Conservation (phyloP, 768 basidiomycete genomes). For the Collybia nuda region DNA sequence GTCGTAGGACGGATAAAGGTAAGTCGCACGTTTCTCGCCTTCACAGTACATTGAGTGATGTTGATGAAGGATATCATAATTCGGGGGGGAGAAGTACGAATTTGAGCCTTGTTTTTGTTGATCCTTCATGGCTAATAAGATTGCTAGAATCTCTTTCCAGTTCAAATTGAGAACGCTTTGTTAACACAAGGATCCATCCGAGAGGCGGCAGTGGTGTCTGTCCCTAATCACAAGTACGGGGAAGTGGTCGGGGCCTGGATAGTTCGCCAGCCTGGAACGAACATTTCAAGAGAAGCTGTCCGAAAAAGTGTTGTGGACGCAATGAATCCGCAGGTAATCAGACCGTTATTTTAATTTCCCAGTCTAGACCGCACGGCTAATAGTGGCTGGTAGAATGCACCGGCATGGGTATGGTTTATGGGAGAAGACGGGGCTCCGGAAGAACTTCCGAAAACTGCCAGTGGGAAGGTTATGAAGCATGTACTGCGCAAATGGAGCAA, state of each 20-base stretch:
- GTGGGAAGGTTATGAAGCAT: constrained; percentile 87
- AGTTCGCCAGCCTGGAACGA: constrained; percentile 43
- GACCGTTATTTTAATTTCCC: no score
- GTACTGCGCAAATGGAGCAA: constrained; percentile 69
- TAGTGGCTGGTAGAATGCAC: constrained; percentile 57
- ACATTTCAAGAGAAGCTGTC: constrained; percentile 50
- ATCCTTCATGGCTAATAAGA: not conserved
- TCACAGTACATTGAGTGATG: not conserved
- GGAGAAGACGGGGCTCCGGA: constrained; percentile 58
- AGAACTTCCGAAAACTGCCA: constrained; percentile 82
- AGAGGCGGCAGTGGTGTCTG: constrained; percentile 74
- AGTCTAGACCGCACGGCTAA: constrained; percentile 1
- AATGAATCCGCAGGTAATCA: constrained; percentile 78
- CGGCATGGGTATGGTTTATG: constrained; percentile 82
- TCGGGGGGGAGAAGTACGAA: constrained; percentile 74
- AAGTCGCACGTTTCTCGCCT: constrained; percentile 3
- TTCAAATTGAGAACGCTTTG: constrained; percentile 80
- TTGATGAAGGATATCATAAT: constrained; percentile 72
- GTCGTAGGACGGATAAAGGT: constrained; percentile 83
- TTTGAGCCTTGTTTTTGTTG: not conserved
- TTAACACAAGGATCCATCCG: constrained; percentile 53
- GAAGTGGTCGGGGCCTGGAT: constrained; percentile 86
- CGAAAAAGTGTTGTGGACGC: constrained; percentile 47
- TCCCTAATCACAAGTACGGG: constrained; percentile 66
- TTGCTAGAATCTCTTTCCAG: constrained; percentile 75